These are phyloP conservation scores for Populus nigra DNA, from an alignment of 345 rosid genomes.

Conservation along the genomic window DNA sequence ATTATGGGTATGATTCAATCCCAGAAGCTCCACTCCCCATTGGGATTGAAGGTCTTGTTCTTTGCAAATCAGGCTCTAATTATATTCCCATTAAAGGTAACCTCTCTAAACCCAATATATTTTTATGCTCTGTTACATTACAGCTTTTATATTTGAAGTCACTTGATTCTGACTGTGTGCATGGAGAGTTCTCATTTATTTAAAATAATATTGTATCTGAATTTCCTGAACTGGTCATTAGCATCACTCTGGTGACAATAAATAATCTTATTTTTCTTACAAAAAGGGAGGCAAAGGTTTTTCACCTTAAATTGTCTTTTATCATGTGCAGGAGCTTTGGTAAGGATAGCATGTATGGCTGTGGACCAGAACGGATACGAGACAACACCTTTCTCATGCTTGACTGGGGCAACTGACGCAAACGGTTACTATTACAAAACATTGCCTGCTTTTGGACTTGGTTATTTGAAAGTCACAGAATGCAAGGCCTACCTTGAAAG, in stretches of 20 bases:
- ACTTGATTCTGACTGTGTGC: no score
- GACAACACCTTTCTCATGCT: background rate
- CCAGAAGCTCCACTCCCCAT: background rate
- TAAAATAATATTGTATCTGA: no score
- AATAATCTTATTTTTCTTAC: no score
- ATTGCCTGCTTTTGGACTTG: no score
- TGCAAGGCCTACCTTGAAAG: no score
- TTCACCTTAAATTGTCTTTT: background rate
- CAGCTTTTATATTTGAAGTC: no score
- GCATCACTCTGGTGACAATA: no score
- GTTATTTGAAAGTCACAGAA: no score
- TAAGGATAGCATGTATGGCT: background rate
- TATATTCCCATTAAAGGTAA: background rate
- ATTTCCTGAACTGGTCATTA: no score
- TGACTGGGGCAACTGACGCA: background rate
- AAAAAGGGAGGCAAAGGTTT: background rate
- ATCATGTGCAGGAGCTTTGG: background rate
- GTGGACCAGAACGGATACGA: slow-evolving; percentile 1
- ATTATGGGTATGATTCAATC: background rate
- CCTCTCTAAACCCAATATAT: background rate
- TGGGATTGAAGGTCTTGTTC: background rate
- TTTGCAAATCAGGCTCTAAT: background rate
- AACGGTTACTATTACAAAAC: no score
- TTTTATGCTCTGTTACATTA: no score
- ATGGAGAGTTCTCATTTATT: no score